Conservation (phyloP, 129 eudicot species). For the Pseudognaphalium luteoalbum region DNA sequence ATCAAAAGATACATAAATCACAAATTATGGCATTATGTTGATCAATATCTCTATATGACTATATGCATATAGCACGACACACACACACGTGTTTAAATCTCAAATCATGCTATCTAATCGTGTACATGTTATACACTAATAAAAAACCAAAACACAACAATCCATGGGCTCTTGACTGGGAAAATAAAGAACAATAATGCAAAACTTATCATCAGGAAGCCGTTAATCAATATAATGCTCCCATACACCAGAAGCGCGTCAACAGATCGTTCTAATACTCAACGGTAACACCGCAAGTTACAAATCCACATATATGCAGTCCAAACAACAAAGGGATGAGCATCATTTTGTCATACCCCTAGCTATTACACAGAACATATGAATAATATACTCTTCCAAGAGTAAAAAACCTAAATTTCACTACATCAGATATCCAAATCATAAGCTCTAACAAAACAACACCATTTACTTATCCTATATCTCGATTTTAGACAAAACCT, state of each 20-base stretch:
- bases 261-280: not conserved
- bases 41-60: not conserved
- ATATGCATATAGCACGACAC: not conserved
- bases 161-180: not conserved
- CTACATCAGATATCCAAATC: not conserved
- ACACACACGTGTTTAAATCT: not conserved
- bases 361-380: not conserved
- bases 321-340: not conserved
- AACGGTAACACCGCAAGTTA: not conserved
- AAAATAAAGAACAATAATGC: not conserved
- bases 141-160: not conserved
- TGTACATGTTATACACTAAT: not conserved
- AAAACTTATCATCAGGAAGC: too few species aligned
- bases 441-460: not conserved
- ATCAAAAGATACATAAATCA: not conserved
- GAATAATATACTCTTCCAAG: not conserved
- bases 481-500: slow-evolving; percentile 5
- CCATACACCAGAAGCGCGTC: not conserved
- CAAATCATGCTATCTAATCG: not conserved
- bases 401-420: slow-evolving; percentile 7
- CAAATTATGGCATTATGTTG: not conserved
- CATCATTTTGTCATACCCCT: not conserved
- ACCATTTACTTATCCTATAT: slow-evolving; percentile 11
- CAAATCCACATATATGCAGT: not conserved
- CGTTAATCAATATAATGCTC: not conserved